These are phyloP conservation scores for Solanum pimpinellifolium DNA, from an alignment of 257 asterid species.

Conservation along the genomic window DNA sequence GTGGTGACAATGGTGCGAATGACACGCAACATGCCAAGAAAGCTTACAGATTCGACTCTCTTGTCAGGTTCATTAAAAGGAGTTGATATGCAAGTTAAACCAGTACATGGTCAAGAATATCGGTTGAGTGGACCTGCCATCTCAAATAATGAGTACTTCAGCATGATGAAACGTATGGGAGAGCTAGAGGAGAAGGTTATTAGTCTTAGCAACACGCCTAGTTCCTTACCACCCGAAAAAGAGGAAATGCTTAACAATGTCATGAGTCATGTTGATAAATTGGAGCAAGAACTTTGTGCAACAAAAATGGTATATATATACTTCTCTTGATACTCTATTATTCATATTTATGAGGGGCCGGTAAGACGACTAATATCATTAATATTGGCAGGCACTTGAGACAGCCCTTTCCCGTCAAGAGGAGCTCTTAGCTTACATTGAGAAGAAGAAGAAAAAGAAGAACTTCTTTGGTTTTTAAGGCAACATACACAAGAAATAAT, in stretches of 20 bases:
- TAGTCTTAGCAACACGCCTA: conserved; percentile 34
- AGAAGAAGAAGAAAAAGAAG: conserved; percentile 88
- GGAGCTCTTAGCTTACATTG: conserved; percentile 64
- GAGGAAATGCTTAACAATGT: conserved; percentile 74
- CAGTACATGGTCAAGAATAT: conserved; percentile 16
- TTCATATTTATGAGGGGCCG: neutral
- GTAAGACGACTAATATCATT: neutral
- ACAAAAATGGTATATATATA: conserved; percentile 49
- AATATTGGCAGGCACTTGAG: conserved; percentile 52
- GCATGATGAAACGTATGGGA: conserved; percentile 87
- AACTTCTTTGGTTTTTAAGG: conserved; percentile 65
- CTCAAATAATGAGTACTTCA: conserved; percentile 57
- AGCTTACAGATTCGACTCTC: conserved; percentile 57
- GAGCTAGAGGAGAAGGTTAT: conserved; percentile 73
- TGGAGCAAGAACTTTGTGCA: conserved; percentile 74
- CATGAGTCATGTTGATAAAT: conserved; percentile 42
- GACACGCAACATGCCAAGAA: conserved; percentile 89
- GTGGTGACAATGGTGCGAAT: conserved; percentile 75
- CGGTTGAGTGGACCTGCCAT: conserved; percentile 29
- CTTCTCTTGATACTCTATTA: neutral
- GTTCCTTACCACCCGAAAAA: conserved; percentile 61
- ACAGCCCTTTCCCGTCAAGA: conserved; percentile 55
- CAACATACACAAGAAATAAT: neutral
- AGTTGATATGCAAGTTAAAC: conserved; percentile 30
- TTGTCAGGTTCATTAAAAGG: conserved; percentile 45